Evolutionary conservation across 2,329 filamentous ascomycete genomes (phyloP).

Genomic region (Calonectria pseudoreteaudii): DNA sequence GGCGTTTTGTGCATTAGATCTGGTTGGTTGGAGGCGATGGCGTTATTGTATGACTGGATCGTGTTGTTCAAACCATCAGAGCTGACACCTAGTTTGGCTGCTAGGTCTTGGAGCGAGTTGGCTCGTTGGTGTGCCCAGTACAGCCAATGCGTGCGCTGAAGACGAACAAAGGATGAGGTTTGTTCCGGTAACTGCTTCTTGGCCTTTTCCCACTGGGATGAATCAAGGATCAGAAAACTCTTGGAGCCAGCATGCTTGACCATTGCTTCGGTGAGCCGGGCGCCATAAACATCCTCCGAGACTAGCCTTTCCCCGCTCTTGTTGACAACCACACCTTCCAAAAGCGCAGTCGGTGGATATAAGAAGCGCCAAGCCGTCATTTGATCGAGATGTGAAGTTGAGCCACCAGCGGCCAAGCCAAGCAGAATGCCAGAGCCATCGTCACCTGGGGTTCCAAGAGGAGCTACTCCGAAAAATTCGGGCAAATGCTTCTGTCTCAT

Average conservation of each 20-base stretch:
- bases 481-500: background rate
- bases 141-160: background rate
- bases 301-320: background rate
- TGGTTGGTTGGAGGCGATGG: background rate
- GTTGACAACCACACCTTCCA: background rate
- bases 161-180: background rate
- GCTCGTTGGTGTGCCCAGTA: constrained; percentile 1
- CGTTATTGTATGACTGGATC: background rate
- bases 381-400: background rate
- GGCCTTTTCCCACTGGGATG: background rate
- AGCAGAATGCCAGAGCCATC: background rate
- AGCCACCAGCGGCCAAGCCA: background rate
- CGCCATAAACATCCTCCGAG: background rate
- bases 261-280: background rate
- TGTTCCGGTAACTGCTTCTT: background rate
- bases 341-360: background rate
- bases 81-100: background rate
- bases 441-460: background rate
- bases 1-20: background rate
- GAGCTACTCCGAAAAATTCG: background rate
- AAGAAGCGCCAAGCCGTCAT: background rate
- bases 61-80: background rate
- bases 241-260: background rate
- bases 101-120: background rate
- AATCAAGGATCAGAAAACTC: background rate